Base-by-base conservation (phyloP, 441 rosid genomes). In the Pelargonium myrrhifolium region DNA sequence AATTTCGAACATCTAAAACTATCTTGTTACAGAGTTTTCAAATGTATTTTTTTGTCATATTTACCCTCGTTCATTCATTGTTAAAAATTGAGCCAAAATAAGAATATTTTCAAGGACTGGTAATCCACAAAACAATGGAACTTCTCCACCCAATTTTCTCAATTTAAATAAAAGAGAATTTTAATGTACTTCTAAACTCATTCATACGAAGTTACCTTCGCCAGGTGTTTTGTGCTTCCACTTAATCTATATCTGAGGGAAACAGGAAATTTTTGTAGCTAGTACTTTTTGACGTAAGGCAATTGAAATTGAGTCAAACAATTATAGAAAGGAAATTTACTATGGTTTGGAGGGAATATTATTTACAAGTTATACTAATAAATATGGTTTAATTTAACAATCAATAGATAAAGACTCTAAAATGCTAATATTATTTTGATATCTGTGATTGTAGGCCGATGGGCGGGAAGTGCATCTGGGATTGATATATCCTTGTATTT, bases 381-480 rank as follows among this genome's bases (percentile, higher is more conserved):
- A 35, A 43, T 17, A 6, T 65, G 74, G 51, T 45, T 59, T 11
- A 35, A 47, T n/a, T n/a, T 28, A 61, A 6, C 24, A 35, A 28
- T 26, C 64, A 10, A 61, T 24, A 61, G 37, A 11, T 61, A 17
- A 17, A 73, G 64, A 72, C 24, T 26, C 21, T 45, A 67, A 64
- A 45, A 21, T 58, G 62, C 35, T 20, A 56, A 1, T 56, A 9
- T 56, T 53, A 53, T 62, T 69, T 71, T 65, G 17, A 69, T 51
- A 11, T 40, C 55, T 70, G 53, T 65, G 60, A 49, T n/a, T 65
- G 76, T 71, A 94, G 99, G 98, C 98, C 80, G 99, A 94, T 79
- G 99, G 98, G 56, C 76, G 97, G 76, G 96, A 85, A 83, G 88
- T 88, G 72, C 75, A 79, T 75, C 84, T 94, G 9, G 99, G 97